Conservation (phyloP, 345 rosid genomes). For the Euphorbia tirucalli region DNA sequence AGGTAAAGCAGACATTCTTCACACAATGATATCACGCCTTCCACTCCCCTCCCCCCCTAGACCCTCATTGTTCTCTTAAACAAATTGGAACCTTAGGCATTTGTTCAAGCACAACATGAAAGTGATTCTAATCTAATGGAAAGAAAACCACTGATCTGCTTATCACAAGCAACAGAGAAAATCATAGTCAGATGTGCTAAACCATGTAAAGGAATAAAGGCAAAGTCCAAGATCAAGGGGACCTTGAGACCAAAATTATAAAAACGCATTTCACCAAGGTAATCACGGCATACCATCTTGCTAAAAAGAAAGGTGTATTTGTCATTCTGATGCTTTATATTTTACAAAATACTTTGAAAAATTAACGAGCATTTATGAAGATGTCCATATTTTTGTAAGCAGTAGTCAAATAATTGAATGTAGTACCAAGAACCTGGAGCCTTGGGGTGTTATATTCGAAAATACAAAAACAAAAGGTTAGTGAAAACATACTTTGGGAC, state of each 20-base stretch:
- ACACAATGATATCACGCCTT: neutral
- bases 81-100: neutral
- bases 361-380: neutral
- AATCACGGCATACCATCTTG: neutral
- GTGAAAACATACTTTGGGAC: neutral
- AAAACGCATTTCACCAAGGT: neutral
- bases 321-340: too few relatives aligned
- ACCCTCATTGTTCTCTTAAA: too few relatives aligned
- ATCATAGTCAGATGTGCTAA: neutral
- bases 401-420: neutral
- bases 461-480: neutral
- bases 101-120: neutral
- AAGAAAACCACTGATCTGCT: neutral
- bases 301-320: neutral
- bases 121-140: neutral
- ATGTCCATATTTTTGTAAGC: neutral
- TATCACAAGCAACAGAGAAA: neutral
- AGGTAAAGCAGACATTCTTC: neutral
- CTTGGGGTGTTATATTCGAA: neutral
- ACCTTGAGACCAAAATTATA: neutral
- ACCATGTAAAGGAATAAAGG: too few relatives aligned
- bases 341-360: neutral
- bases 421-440: neutral
- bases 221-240: neutral
- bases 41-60: neutral